A percentile compares a stretch with the other conserved stretches of the same genome.
These are phyloP conservation scores for Fragaria vesca DNA, from an alignment of 306 rosid species.

Conservation along the genomic window DNA sequence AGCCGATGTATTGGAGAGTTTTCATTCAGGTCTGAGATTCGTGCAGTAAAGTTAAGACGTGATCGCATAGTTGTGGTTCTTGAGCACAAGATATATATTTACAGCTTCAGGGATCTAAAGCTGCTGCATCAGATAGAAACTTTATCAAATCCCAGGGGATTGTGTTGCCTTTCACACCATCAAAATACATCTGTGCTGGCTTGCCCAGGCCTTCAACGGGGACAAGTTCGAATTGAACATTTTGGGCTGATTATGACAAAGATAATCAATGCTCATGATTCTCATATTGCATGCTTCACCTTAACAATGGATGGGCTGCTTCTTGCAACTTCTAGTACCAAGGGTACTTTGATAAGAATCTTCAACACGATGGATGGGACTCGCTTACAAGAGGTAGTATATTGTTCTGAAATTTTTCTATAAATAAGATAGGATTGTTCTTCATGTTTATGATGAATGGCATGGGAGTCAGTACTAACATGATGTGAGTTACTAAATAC, in stretches of 20 bases:
- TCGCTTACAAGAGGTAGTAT: constrained; percentile 79
- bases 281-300: constrained; percentile 75
- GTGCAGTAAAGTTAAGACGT: constrained; percentile 75
- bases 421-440: constrained; percentile 15
- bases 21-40: constrained; percentile 81
- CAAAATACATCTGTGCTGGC: constrained; percentile 83
- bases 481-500: neutral
- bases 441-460: constrained; percentile 18
- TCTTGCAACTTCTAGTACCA: constrained; percentile 92
- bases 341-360: constrained; percentile 92
- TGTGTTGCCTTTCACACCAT: constrained; percentile 82
- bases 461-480: neutral
- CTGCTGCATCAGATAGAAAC: constrained; percentile 92
- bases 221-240: constrained; percentile 85
- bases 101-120: constrained; percentile 75
- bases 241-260: constrained; percentile 81
- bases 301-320: constrained; percentile 92
- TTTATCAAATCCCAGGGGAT: constrained; percentile 77
- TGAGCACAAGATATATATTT: constrained; percentile 88
- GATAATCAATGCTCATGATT: constrained; percentile 75
- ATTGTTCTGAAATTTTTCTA: constrained; percentile 19
- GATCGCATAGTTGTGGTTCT: constrained; percentile 86
- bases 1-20: constrained; percentile 82
- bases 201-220: constrained; percentile 77
- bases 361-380: constrained; percentile 97